Evolutionary conservation across 257 asterid genomes (phyloP).

Genomic region (Lantana camara): DNA sequence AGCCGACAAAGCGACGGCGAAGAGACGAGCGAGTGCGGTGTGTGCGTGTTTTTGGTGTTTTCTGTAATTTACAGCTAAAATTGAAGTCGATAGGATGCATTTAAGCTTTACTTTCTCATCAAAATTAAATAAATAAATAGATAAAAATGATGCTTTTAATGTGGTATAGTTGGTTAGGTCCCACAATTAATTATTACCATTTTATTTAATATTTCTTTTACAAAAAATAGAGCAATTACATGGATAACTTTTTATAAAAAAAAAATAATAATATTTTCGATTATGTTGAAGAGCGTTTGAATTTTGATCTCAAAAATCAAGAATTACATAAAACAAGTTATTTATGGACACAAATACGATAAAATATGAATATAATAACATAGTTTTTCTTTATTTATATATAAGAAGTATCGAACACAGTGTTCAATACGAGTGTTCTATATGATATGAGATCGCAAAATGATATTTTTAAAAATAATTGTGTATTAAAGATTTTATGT

Average conservation of each 20-base stretch:
- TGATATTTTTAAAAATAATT: no score
- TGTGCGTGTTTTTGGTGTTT: slow-evolving; percentile 26
- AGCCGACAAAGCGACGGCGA: slow-evolving; percentile 48
- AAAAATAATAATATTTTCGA: neutral
- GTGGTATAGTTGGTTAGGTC: slow-evolving; percentile 31
- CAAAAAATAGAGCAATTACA: no score
- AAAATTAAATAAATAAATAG: neutral
- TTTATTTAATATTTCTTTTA: neutral
- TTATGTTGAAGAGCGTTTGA: neutral
- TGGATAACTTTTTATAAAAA: neutral
- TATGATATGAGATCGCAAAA: no score
- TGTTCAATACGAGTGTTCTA: no score
- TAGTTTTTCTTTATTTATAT: no score
- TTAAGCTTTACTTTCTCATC: slow-evolving; percentile 7
- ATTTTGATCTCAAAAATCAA: no score
- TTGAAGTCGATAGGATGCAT: slow-evolving; percentile 33
- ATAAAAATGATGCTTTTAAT: slow-evolving; percentile 25
- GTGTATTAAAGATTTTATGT: no score
- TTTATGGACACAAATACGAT: no score
- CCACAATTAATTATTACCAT: slow-evolving; percentile 15
- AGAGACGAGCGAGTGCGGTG: neutral
- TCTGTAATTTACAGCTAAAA: neutral
- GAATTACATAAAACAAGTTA: no score
- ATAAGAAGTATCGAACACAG: no score
- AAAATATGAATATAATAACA: no score